Conservation (phyloP, 73 alveolate genomes). For the Breviolum minutum region DNA sequence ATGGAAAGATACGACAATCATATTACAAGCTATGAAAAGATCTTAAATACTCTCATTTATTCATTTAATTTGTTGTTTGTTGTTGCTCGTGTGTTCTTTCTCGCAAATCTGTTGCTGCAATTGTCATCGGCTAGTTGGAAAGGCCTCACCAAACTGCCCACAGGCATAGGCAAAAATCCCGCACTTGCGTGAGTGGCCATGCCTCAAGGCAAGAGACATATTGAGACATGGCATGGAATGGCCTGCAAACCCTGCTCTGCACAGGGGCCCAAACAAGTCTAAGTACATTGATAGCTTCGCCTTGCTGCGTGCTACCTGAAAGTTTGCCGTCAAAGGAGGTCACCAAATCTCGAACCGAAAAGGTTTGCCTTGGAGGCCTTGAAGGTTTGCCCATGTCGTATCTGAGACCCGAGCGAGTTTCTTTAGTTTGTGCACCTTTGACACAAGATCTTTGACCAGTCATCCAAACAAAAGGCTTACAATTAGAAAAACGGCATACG, state of each 20-base stretch:
- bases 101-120: background rate
- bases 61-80: background rate
- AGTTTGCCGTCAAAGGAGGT: background rate
- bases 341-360: background rate
- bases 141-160: slow-evolving; percentile 56
- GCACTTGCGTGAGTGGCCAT: slow-evolving; percentile 87
- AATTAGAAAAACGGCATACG: too few relatives aligned
- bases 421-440: slow-evolving; percentile 73
- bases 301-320: slow-evolving; percentile 53
- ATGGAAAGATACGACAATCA: background rate
- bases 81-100: background rate
- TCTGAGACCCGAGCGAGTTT: slow-evolving; percentile 1
- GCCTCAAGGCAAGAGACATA: slow-evolving; percentile 5
- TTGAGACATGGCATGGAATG: background rate
- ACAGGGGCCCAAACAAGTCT: slow-evolving; percentile 21
- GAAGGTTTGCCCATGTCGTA: too few relatives aligned
- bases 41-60: background rate
- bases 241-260: too few relatives aligned
- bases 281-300: slow-evolving; percentile 48
- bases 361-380: too few relatives aligned
- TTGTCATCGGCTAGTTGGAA: background rate
- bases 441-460: background rate
- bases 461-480: too few relatives aligned
- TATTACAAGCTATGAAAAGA: background rate
- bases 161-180: slow-evolving; percentile 89